Conservation (phyloP, 2,329 filamentous ascomycete species). For the Fusarium buharicum region DNA sequence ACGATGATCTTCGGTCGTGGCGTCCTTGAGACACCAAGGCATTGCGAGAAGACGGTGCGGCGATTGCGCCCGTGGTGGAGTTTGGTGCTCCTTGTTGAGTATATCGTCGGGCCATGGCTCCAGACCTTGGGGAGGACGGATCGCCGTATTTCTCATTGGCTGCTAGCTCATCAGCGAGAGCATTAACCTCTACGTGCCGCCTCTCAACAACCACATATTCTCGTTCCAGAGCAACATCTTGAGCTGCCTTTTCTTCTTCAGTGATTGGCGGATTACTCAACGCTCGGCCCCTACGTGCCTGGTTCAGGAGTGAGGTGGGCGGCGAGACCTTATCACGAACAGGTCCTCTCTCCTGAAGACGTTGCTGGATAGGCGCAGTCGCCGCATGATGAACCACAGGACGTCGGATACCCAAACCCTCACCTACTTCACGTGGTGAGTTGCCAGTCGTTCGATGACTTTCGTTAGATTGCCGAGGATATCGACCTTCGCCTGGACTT, state of each 20-base stretch:
- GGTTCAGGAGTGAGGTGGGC: slow-evolving; percentile 49
- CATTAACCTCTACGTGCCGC: slow-evolving; percentile 94
- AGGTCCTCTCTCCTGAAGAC: slow-evolving; percentile 33
- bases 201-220: slow-evolving; percentile 98
- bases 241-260: slow-evolving; percentile 77
- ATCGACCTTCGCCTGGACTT: slow-evolving; percentile 54
- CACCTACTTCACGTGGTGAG: slow-evolving; percentile 59
- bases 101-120: slow-evolving; percentile 76
- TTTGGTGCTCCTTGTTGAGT: slow-evolving; percentile 80
- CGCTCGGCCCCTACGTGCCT: slow-evolving; percentile 46
- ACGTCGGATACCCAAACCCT: slow-evolving; percentile 64
- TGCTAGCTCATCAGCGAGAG: slow-evolving; percentile 93
- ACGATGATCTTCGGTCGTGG: slow-evolving; percentile 81
- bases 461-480: slow-evolving; percentile 45
- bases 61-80: slow-evolving; percentile 75
- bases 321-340: slow-evolving; percentile 44
- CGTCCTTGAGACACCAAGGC: slow-evolving; percentile 79
- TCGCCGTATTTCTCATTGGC: slow-evolving; percentile 75
- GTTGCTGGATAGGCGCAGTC: slow-evolving; percentile 60
- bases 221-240: slow-evolving; percentile 89
- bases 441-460: slow-evolving; percentile 49
- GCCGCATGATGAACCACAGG: slow-evolving; percentile 58
- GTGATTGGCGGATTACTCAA: slow-evolving; percentile 51
- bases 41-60: slow-evolving; percentile 73
- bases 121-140: slow-evolving; percentile 64